These are phyloP conservation scores for Saccharomycopsis oosterbeekiorum DNA, from an alignment of 805 yeast species.

Conservation along the genomic window DNA sequence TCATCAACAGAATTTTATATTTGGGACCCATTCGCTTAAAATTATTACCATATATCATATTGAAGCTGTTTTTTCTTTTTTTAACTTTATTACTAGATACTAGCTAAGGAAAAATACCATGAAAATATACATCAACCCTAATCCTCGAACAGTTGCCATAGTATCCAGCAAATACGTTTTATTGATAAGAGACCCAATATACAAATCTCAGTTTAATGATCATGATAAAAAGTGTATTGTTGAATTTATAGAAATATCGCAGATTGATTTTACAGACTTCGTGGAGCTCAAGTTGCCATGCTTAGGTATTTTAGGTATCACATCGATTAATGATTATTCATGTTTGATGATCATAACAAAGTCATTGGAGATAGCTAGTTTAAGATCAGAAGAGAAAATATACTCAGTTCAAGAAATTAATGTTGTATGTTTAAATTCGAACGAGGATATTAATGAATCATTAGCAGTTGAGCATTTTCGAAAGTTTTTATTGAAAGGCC, in stretches of 20 bases:
- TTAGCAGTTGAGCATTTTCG: conserved; percentile 28
- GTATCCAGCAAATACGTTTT: conserved; percentile 50
- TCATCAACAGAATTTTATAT: no score
- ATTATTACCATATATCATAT: no score
- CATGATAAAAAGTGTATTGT: conserved; percentile 29
- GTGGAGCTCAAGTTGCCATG: conserved; percentile 33
- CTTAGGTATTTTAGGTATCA: conserved; percentile 54
- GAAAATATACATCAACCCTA: conserved; percentile 52
- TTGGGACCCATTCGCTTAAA: no score
- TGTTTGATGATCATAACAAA: conserved; percentile 52
- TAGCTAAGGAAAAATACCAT: conserved; percentile 25
- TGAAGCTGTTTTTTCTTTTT: no score
- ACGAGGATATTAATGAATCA: conserved; percentile 20
- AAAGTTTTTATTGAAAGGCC: conserved; percentile 69
- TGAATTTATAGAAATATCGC: conserved; percentile 39
- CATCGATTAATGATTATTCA: conserved; percentile 42
- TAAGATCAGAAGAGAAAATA: conserved; percentile 44
- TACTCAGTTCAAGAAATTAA: conserved; percentile 49
- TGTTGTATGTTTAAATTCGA: conserved; percentile 53
- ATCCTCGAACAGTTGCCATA: conserved; percentile 63
- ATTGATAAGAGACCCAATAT: conserved; percentile 37
- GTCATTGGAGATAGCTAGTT: conserved; percentile 47
- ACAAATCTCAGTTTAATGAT: conserved; percentile 1
- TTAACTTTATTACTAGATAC: not conserved
- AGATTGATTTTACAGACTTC: conserved; percentile 32